Conservation (phyloP, 345 rosid species). For the Populus tremula region DNA sequence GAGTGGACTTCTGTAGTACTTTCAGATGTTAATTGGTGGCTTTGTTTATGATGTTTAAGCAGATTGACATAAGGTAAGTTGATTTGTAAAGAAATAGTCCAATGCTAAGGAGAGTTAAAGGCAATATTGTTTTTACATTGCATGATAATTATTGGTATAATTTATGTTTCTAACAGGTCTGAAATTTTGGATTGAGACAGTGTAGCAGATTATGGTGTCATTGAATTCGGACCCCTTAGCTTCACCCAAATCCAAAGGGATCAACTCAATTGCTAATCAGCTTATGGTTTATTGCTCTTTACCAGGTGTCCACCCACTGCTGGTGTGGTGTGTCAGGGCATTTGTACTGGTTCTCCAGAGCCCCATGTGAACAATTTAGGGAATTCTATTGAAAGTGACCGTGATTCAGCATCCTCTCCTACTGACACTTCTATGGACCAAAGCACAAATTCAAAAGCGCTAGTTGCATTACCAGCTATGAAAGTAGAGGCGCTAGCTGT, state of each 20-base stretch:
- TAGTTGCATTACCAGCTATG: constrained; percentile 61
- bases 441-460: constrained; percentile 58
- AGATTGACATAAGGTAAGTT: neutral
- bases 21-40: neutral
- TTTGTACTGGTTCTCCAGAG: constrained; percentile 35
- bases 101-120: neutral
- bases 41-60: neutral
- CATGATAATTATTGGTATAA: neutral
- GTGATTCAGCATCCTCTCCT: constrained; percentile 76
- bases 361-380: constrained; percentile 38
- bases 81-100: neutral
- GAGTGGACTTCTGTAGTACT: neutral
- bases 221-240: neutral
- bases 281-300: constrained; percentile 15
- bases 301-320: constrained; percentile 47
- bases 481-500: constrained; percentile 53
- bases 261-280: neutral
- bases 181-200: constrained; percentile 4
- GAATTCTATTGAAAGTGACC: constrained; percentile 67
- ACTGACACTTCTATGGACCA: constrained; percentile 41
- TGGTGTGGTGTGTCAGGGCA: constrained; percentile 24
- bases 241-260: neutral
- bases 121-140: neutral
- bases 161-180: neutral
- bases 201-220: neutral